Evolutionary conservation across 2,329 filamentous ascomycete species (phyloP).

Genomic region (Xylaria arbuscula): DNA sequence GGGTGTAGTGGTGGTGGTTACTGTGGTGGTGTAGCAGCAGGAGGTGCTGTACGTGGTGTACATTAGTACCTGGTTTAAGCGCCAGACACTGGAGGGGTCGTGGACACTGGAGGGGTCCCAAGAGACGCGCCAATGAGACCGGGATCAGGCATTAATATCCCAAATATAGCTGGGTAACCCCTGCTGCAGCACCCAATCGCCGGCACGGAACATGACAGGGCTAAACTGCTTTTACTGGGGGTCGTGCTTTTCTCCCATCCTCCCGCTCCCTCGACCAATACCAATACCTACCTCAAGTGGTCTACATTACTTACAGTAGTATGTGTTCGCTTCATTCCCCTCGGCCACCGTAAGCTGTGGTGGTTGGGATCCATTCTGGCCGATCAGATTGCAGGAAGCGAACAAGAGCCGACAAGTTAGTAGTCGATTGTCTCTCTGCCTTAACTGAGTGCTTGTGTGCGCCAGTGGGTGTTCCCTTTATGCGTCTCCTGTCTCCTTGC

Average conservation of each 20-base stretch:
- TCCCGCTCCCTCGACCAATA: slow-evolving; percentile 4
- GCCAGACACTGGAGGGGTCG: slow-evolving; percentile 37
- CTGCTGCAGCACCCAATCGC: slow-evolving; percentile 25
- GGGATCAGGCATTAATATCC: slow-evolving; percentile 12
- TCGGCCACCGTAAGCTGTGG: slow-evolving; percentile 24
- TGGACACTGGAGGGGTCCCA: slow-evolving; percentile 33
- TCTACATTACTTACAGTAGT: slow-evolving; percentile 3
- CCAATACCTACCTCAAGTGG: neutral
- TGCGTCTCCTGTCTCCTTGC: slow-evolving; percentile 5
- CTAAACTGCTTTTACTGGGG: slow-evolving; percentile 16
- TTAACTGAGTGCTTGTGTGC: too few species aligned
- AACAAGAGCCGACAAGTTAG: slow-evolving; percentile 24
- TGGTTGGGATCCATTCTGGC: slow-evolving; percentile 20
- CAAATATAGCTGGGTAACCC: slow-evolving; percentile 39
- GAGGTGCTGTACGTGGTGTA: slow-evolving; percentile 1
- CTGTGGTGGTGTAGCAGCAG: slow-evolving; percentile 21
- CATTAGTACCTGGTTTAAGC: slow-evolving; percentile 36
- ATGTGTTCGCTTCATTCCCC: neutral
- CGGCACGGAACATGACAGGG: slow-evolving; percentile 12
- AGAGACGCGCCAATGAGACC: slow-evolving; percentile 34
- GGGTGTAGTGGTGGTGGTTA: slow-evolving; percentile 18
- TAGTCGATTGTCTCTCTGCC: too few species aligned
- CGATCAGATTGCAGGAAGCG: slow-evolving; percentile 19
- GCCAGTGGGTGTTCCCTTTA: neutral
- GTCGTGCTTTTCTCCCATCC: slow-evolving; percentile 5